phyloP scores from a whole-genome alignment of 108 stramenopile genomes.

The Pseudonitzschia multiseries region DNA sequence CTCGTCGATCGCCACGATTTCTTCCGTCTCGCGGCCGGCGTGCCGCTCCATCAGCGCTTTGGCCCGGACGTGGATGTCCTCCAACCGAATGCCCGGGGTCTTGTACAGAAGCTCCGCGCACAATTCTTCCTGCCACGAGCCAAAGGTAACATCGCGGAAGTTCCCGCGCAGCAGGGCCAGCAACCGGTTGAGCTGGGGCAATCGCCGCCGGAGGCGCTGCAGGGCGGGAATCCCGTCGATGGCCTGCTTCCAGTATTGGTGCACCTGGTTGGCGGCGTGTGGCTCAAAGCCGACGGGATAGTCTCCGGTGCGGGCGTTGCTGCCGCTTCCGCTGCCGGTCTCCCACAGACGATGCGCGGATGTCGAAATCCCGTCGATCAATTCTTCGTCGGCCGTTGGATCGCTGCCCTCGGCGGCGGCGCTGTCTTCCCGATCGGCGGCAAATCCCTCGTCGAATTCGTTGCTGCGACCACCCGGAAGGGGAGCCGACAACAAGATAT shows the following conservation, averaged over 20 bases:
- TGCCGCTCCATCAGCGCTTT: constrained; percentile 47
- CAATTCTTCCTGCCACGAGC: constrained; percentile 63
- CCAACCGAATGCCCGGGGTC: constrained; percentile 53
- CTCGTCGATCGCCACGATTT: constrained; percentile 19
- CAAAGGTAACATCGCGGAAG: constrained; percentile 28
- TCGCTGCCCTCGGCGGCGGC: neutral
- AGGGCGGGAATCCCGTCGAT: constrained; percentile 22
- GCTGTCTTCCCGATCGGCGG: neutral
- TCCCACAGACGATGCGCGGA: constrained; percentile 71
- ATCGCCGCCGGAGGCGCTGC: constrained; percentile 31
- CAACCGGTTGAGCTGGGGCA: constrained; percentile 40
- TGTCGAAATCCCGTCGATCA: constrained; percentile 38
- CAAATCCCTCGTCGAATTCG: constrained; percentile 43
- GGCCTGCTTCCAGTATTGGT: constrained; percentile 54
- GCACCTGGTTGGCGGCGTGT: constrained; percentile 44
- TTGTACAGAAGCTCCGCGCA: constrained; percentile 69
- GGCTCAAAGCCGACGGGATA: constrained; percentile 51
- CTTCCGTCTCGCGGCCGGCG: neutral
- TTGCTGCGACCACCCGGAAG: constrained; percentile 74
- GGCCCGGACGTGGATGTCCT: constrained; percentile 58
- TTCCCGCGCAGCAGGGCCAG: constrained; percentile 43
- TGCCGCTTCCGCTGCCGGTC: constrained; percentile 17
- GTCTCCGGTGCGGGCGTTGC: constrained; percentile 15
- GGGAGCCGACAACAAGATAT: constrained; percentile 65
- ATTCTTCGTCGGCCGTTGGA: constrained; percentile 11